A percentile compares a stretch with the other conserved stretches of the same genome.
Conservation (phyloP, 1,284 basidiomycete species). For the Apiotrichum veenhuisii region DNA sequence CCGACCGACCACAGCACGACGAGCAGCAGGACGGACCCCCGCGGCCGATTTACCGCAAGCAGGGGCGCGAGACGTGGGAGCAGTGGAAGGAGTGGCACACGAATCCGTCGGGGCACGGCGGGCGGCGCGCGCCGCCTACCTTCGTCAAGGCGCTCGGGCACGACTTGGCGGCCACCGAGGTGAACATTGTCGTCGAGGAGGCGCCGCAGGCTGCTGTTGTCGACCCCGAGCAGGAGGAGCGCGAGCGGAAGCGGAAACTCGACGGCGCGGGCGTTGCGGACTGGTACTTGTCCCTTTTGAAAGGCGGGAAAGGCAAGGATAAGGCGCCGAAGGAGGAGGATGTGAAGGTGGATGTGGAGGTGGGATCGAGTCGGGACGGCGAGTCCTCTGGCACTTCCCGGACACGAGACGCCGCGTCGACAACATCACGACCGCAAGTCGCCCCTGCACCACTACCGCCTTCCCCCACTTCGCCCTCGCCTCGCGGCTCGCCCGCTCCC, state of each 20-base stretch:
- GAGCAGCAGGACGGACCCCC: neutral
- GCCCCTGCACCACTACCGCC: too few species aligned
- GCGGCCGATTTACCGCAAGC: neutral
- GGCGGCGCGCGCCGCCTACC: slow-evolving; percentile 25
- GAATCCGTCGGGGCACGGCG: slow-evolving; percentile 36
- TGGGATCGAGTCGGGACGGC: too few species aligned
- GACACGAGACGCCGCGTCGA: too few species aligned
- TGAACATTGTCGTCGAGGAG: slow-evolving; percentile 25
- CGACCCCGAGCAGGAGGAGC: neutral
- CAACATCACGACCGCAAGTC: too few species aligned
- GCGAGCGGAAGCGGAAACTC: slow-evolving; percentile 3
- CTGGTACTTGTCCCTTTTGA: slow-evolving; percentile 36
- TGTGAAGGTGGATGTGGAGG: too few species aligned
- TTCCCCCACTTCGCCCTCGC: too few species aligned
- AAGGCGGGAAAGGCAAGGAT: neutral
- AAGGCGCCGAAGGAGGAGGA: too few species aligned
- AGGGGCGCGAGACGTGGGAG: slow-evolving; percentile 10
- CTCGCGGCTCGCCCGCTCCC: neutral
- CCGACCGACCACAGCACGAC: neutral
- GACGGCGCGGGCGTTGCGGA: slow-evolving; percentile 28
- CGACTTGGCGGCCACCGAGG: slow-evolving; percentile 19
- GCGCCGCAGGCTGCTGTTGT: neutral
- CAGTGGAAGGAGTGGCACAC: slow-evolving; percentile 42
- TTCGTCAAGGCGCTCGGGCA: slow-evolving; percentile 26
- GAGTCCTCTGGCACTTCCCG: neutral